Percentiles rank a stretch among this genome's conserved stretches.
Conservation (phyloP, 1,139 yeast species). For the Taphrina deformans region DNA sequence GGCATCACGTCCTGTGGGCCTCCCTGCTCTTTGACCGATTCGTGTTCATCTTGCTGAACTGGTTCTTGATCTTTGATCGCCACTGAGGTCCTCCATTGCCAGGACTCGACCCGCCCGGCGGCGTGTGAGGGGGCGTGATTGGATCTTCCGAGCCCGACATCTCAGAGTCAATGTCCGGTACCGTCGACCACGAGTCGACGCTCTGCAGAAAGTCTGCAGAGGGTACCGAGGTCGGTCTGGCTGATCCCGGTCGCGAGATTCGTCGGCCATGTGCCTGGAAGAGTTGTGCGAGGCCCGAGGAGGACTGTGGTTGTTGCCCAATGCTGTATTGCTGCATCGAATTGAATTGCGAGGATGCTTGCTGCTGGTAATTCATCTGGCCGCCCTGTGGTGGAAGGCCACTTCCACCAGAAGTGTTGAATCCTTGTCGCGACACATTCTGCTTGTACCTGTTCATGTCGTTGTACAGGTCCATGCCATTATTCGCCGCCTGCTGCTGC, state of each 20-base stretch:
- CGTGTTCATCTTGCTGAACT: constrained; percentile 13
- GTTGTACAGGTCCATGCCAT: neutral
- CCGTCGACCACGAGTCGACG: neutral
- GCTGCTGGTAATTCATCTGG: neutral
- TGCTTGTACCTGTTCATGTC: neutral
- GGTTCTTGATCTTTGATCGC: constrained; percentile 27
- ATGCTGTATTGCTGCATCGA: neutral
- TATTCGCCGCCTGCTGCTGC: neutral
- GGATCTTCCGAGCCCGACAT: constrained; percentile 28
- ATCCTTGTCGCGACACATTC: neutral
- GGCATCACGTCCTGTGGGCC: neutral
- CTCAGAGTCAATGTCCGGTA: constrained; percentile 17
- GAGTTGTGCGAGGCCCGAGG: constrained; percentile 2
- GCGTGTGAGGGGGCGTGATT: constrained; percentile 29
- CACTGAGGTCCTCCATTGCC: constrained; percentile 12
- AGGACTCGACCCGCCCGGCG: constrained; percentile 18
- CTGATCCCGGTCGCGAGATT: neutral
- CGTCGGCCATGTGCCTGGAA: constrained; percentile 2
- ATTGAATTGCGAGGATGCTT: neutral
- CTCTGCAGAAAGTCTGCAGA: constrained; percentile 7
- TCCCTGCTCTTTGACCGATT: constrained; percentile 12
- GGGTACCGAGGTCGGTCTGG: constrained; percentile 21
- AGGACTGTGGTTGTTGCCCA: neutral
- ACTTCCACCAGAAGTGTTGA: neutral
- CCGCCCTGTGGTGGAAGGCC: neutral